Base-by-base conservation (phyloP, 2,329 filamentous ascomycete species). In the Aspergillus melleus region DNA sequence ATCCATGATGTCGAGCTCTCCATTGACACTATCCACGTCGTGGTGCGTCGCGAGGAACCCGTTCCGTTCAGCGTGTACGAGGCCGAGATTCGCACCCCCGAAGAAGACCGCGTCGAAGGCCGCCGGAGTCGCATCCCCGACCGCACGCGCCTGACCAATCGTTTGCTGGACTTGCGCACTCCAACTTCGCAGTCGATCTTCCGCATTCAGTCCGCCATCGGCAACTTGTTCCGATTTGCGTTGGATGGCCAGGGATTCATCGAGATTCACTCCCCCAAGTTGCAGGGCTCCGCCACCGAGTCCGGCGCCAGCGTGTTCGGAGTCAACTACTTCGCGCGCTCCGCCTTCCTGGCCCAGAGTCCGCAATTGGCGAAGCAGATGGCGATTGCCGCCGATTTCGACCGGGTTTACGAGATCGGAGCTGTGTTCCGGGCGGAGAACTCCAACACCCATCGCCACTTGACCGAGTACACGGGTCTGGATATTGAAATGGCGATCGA, bases 341-440 rank as follows among this genome's bases (percentile, higher is more conserved):
- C 86, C 20, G 93, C 92, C 3, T 97, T 95, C 80, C 79, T 97
- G 14, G 93, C 93, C 0, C 93, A 97, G 78, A 96, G 91, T 62
- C 93, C 93, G 6, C 93, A 97, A 75, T 77, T 97, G 64, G 90
- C 91, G 55, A 97, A 97, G 79, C 93, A 97, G 76, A 94, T 96
- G 90, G 86, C 88, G 54, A 92, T 97, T 46, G 91, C 92, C 5
- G 89, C 92, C 29, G 93, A 97, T 73, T 95, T 96, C 72, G 89
- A 89, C 59, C 87, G 88, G 54, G 93, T 97, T 6, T 97, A 94
- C 70, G 93, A 97, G 73, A 88, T 95, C 64, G 91, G 91, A 16
- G 88, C 91, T 2, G 92, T 97, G 6, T 97, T 97, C 83, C 88
- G 93, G 66, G 93, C 93, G 0, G 93, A 97, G 74, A 96, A 97